Evolutionary conservation across 345 rosid species (phyloP).

Genomic region (Atalantia buxifolia): DNA sequence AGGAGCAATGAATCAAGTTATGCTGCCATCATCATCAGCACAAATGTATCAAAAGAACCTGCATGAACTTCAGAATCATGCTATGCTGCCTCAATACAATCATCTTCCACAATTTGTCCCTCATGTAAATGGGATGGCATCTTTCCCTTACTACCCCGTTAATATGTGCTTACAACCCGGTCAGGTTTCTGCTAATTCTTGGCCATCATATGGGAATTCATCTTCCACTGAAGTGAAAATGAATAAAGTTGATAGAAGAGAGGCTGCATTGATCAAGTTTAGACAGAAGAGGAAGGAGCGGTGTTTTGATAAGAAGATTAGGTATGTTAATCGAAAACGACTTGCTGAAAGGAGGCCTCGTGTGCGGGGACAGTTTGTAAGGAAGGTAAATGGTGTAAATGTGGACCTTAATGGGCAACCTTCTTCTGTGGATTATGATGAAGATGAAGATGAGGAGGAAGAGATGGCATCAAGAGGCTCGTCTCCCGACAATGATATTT

Average conservation of each 20-base stretch:
- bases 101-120: constrained; percentile 59
- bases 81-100: constrained; percentile 64
- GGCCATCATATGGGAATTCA: constrained; percentile 63
- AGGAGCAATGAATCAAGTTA: constrained; percentile 72
- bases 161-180: constrained; percentile 60
- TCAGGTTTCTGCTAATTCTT: constrained; percentile 54
- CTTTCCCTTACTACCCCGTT: constrained; percentile 71
- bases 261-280: constrained; percentile 86
- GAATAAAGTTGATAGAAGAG: constrained; percentile 74
- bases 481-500: constrained; percentile 54
- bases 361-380: constrained; percentile 93
- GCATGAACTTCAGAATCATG: constrained; percentile 49
- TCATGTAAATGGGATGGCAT: constrained; percentile 57
- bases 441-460: constrained; percentile 74
- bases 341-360: constrained; percentile 99
- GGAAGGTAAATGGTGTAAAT: constrained; percentile 75
- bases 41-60: constrained; percentile 52
- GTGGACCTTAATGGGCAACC: constrained; percentile 90
- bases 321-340: constrained; percentile 84
- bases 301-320: constrained; percentile 92
- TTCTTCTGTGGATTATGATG: constrained; percentile 59
- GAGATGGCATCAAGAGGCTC: constrained; percentile 62
- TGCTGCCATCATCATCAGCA: constrained; percentile 53
- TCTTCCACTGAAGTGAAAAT: constrained; percentile 52
- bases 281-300: constrained; percentile 93